A percentile compares a stretch with the other conserved stretches of the same genome.
phyloP scores from a whole-genome alignment of 257 asterid species.

The Lavandula angustifolia region DNA sequence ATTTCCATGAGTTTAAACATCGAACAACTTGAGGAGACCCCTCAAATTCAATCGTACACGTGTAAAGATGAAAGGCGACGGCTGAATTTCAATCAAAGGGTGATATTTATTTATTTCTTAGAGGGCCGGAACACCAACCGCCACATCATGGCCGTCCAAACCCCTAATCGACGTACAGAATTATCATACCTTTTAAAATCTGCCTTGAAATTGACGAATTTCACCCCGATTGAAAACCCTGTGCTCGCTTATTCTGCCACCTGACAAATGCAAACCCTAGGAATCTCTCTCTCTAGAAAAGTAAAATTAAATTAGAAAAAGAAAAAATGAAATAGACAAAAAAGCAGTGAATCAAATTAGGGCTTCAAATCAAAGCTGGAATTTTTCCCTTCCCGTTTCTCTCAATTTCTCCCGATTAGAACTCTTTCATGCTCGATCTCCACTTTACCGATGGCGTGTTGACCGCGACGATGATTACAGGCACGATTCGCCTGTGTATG shows the following conservation, averaged over 20 bases:
- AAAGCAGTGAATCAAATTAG: constrained; percentile 54
- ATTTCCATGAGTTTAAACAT: constrained; percentile 13
- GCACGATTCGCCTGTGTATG: constrained; percentile 36
- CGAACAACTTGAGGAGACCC: background rate
- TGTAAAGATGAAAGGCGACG: background rate
- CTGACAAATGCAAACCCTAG: constrained; percentile 55
- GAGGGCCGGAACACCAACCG: constrained; percentile 20
- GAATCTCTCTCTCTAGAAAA: constrained; percentile 36
- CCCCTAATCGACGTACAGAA: background rate
- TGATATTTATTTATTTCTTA: constrained; percentile 10
- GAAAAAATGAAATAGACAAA: constrained; percentile 23
- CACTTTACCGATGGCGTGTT: constrained; percentile 36
- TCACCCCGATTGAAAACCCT: constrained; percentile 34
- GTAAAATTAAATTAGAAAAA: background rate
- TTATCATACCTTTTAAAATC: constrained; percentile 31
- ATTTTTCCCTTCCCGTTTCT: constrained; percentile 29
- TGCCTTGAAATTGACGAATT: constrained; percentile 20
- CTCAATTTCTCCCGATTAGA: constrained; percentile 40
- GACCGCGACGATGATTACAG: constrained; percentile 49
- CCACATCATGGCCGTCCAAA: constrained; percentile 36
- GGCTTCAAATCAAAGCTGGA: constrained; percentile 61
- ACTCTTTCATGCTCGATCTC: constrained; percentile 48
- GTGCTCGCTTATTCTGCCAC: constrained; percentile 22
- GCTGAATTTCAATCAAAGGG: constrained; percentile 15
- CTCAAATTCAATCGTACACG: constrained; percentile 20